A percentile compares a stretch with the other conserved stretches of the same genome.
phyloP scores from a whole-genome alignment of 2,329 filamentous ascomycete genomes.

The Pestalotiopsis fici region DNA sequence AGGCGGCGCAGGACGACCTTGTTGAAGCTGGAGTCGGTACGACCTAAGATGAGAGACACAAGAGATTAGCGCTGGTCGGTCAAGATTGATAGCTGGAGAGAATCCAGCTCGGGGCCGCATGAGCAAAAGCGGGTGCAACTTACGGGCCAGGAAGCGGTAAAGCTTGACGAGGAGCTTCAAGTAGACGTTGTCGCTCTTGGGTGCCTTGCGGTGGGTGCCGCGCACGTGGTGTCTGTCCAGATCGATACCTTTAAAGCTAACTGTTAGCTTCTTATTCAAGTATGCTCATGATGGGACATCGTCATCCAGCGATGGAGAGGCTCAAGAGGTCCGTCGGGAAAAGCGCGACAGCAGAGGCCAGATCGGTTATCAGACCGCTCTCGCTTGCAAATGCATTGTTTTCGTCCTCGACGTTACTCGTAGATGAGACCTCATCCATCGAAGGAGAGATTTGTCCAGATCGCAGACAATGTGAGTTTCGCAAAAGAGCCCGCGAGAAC shows the following conservation, averaged over 20 bases:
- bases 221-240: conserved; percentile 70
- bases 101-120: too few relatives aligned
- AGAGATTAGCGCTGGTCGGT: neutral
- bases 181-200: conserved; percentile 98
- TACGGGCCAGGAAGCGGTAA: conserved; percentile 95
- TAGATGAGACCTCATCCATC: conserved; percentile 13
- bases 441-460: conserved; percentile 8
- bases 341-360: neutral
- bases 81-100: neutral
- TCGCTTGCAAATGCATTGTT: neutral
- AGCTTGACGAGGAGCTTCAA: conserved; percentile 97
- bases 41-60: conserved; percentile 55
- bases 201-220: conserved; percentile 83
- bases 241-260: conserved; percentile 67
- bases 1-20: conserved; percentile 96
- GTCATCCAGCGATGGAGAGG: conserved; percentile 15
- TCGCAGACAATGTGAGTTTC: conserved; percentile 9
- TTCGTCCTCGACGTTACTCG: neutral
- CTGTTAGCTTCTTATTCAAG: conserved; percentile 63
- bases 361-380: neutral
- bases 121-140: conserved; percentile 31
- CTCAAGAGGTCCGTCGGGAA: neutral
- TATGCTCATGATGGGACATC: conserved; percentile 56
- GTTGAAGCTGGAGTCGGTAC: conserved; percentile 98
- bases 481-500: neutral